These are phyloP conservation scores for Phlebiopsis gigantea DNA, from an alignment of 768 basidiomycete genomes.

Conservation along the genomic window DNA sequence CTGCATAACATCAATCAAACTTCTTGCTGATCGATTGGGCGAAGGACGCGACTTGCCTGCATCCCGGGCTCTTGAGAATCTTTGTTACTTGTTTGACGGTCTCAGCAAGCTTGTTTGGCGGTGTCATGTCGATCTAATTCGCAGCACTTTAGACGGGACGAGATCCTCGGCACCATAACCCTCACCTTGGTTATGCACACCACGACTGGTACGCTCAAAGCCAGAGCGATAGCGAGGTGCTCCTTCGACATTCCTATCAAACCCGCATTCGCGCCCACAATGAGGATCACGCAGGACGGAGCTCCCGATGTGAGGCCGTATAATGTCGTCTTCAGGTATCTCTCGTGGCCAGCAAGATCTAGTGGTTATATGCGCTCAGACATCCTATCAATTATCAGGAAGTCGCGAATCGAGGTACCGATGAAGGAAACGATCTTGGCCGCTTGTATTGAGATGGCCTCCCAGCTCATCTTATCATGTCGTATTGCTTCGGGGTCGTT, in stretches of 20 bases:
- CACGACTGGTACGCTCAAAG: conserved; percentile 87
- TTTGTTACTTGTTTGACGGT: conserved; percentile 91
- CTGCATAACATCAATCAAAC: conserved; percentile 29
- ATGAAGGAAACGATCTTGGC: conserved; percentile 95
- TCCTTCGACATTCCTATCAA: conserved; percentile 93
- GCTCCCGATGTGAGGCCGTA: conserved; percentile 94
- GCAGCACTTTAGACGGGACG: neutral
- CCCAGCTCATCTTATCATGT: conserved; percentile 91
- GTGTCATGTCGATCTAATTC: conserved; percentile 91
- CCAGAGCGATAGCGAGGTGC: conserved; percentile 91
- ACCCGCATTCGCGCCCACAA: conserved; percentile 94
- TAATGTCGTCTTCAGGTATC: conserved; percentile 87
- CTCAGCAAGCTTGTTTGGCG: conserved; percentile 83
- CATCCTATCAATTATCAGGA: conserved; percentile 26
- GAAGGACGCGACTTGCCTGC: conserved; percentile 47
- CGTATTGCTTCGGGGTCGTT: conserved; percentile 60
- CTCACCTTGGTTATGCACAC: conserved; percentile 91
- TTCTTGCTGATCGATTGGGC: neutral
- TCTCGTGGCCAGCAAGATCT: conserved; percentile 94
- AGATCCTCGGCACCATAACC: neutral
- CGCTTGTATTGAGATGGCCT: conserved; percentile 83
- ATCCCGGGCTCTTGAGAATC: conserved; percentile 89
- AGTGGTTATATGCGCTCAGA: too few species aligned
- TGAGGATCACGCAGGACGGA: conserved; percentile 87
- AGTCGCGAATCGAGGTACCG: neutral